Evolutionary conservation across 495 filamentous ascomycete species (phyloP).

Genomic region (Lasiosphaeria hispida): DNA sequence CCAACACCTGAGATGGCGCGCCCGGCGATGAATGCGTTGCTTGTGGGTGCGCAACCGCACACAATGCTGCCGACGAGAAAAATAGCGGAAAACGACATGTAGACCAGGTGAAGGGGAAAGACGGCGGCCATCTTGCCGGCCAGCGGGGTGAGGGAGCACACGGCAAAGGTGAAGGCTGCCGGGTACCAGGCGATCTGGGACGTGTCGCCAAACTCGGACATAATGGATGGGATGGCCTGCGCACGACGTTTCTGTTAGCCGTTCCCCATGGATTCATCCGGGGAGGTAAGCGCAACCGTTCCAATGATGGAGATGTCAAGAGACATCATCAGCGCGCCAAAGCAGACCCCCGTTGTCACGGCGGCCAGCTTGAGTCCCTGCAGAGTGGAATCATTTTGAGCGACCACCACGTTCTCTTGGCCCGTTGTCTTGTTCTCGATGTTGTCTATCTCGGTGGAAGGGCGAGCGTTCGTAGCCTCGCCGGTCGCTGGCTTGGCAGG

Average conservation of each 20-base stretch:
- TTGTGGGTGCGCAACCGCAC: not conserved
- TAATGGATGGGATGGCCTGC: constrained; percentile 23
- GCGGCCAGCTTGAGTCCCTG: constrained; percentile 15
- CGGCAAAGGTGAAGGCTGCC: constrained; percentile 19
- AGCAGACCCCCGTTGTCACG: constrained; percentile 13
- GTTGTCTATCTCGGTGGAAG: too few relatives aligned
- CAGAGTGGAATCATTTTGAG: not conserved
- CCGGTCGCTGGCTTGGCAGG: too few relatives aligned
- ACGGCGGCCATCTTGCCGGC: constrained; percentile 18
- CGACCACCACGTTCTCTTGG: not conserved
- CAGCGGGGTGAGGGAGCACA: constrained; percentile 16
- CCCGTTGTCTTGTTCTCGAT: not conserved
- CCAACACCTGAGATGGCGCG: constrained; percentile 1
- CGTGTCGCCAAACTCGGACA: constrained; percentile 12
- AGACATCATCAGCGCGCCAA: constrained; percentile 24
- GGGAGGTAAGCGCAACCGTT: constrained; percentile 11
- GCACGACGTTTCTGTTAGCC: not conserved
- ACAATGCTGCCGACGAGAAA: not conserved
- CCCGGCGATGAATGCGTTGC: constrained; percentile 4
- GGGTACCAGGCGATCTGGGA: constrained; percentile 23
- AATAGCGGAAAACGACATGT: constrained; percentile 2
- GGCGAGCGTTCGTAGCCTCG: too few relatives aligned
- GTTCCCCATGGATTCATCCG: not conserved
- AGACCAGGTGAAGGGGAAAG: constrained; percentile 18
- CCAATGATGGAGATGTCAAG: constrained; percentile 22